phyloP scores from a whole-genome alignment of 1,139 yeast species.

The Chernovozyma sophiae-reginae region DNA sequence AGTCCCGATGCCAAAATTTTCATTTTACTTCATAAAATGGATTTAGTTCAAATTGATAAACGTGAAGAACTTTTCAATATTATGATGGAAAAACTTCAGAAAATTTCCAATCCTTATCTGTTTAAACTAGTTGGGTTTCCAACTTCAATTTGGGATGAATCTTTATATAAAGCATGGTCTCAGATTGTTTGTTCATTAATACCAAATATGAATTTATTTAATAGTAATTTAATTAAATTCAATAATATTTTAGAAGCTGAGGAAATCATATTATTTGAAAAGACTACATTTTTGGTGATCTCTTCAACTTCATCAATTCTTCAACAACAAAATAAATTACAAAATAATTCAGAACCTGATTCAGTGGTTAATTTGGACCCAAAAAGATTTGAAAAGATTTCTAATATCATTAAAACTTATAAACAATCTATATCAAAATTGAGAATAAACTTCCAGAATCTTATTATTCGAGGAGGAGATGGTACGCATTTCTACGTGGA shows the following conservation, averaged over 20 bases:
- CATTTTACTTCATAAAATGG: slow-evolving; percentile 93
- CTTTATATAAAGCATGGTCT: slow-evolving; percentile 95
- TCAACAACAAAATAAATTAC: slow-evolving; percentile 15
- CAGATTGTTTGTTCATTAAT: slow-evolving; percentile 90
- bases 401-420: slow-evolving; percentile 89
- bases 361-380: slow-evolving; percentile 57
- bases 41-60: slow-evolving; percentile 82
- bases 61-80: slow-evolving; percentile 77
- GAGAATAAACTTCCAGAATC: slow-evolving; percentile 76
- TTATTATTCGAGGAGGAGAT: slow-evolving; percentile 70
- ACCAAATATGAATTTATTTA: slow-evolving; percentile 83
- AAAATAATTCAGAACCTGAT: slow-evolving; percentile 5
- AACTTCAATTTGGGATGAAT: slow-evolving; percentile 97
- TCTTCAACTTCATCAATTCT: slow-evolving; percentile 57
- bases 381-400: slow-evolving; percentile 88
- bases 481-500: slow-evolving; percentile 67
- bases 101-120: slow-evolving; percentile 73
- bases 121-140: slow-evolving; percentile 86
- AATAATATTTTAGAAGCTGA: slow-evolving; percentile 78
- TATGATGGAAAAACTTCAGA: slow-evolving; percentile 79
- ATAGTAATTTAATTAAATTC: slow-evolving; percentile 69
- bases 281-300: slow-evolving; percentile 88
- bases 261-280: slow-evolving; percentile 88
- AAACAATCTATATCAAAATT: slow-evolving; percentile 89
- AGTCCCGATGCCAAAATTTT: slow-evolving; percentile 92